phyloP scores from a whole-genome alignment of 495 filamentous ascomycete species.

The Paragyromitra xinjiangensis region DNA sequence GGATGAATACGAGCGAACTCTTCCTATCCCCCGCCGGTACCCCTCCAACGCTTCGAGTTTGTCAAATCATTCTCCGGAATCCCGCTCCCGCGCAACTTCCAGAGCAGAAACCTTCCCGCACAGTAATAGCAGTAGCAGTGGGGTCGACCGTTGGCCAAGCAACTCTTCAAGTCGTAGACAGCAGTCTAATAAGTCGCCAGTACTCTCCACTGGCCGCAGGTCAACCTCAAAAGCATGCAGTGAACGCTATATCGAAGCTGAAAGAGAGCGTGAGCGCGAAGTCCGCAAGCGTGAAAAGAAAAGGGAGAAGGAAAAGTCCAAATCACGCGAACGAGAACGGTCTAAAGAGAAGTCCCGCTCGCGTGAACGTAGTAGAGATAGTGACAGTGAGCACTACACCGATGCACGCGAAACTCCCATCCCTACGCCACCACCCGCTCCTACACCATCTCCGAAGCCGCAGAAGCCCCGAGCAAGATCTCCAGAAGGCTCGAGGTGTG shows the following conservation, averaged over 20 bases:
- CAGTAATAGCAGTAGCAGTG: slow-evolving; percentile 12
- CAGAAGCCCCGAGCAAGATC: slow-evolving; percentile 36
- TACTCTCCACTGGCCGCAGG: slow-evolving; percentile 34
- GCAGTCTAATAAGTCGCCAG: slow-evolving; percentile 37
- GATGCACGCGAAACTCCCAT: slow-evolving; percentile 44
- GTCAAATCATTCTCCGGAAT: slow-evolving; percentile 25
- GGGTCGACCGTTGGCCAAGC: slow-evolving; percentile 52
- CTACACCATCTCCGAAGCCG: slow-evolving; percentile 44
- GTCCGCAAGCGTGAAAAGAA: slow-evolving; percentile 33
- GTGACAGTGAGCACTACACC: slow-evolving; percentile 34
- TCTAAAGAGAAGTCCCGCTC: slow-evolving; percentile 24
- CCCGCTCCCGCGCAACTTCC: slow-evolving; percentile 38
- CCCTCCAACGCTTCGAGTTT: slow-evolving; percentile 47
- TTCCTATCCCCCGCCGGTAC: slow-evolving; percentile 39
- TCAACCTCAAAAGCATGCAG: slow-evolving; percentile 42
- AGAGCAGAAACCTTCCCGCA: slow-evolving; percentile 47
- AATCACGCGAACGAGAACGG: slow-evolving; percentile 41
- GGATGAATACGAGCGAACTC: slow-evolving; percentile 53
- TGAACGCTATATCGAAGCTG: slow-evolving; percentile 41
- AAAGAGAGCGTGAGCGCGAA: slow-evolving; percentile 27
- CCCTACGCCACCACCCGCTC: slow-evolving; percentile 32
- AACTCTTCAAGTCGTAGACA: slow-evolving; percentile 39
- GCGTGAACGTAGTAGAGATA: slow-evolving; percentile 21
- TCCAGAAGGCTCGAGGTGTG: slow-evolving; percentile 20
- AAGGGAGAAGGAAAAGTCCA: slow-evolving; percentile 35